Base-by-base conservation (phyloP, 208 protist species). In the Polymyxa betae region DNA sequence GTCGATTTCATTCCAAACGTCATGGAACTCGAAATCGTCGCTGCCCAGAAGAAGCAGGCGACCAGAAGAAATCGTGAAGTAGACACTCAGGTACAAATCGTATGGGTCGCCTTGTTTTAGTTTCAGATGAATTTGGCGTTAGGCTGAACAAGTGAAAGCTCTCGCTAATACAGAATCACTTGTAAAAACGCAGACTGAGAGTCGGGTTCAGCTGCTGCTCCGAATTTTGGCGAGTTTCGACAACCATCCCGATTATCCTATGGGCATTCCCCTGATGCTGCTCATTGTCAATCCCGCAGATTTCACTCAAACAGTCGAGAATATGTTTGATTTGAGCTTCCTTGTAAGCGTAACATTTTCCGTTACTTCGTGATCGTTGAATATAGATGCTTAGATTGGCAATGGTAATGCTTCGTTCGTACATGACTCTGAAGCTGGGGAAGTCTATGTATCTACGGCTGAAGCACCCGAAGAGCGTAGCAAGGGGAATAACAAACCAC, bases 301-400 rank as follows among this genome's bases (percentile, higher is more conserved):
- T 35, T 82, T 82, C n/a, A n/a, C 12, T 20, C 72, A 82, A n/a
- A 82, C 72, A 45, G n/a, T 82, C n/a, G 72, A 82, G n/a, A 82
- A 82, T 43, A 5, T 82, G 72, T 82, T 82, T n/a, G 72, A 82
- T n/a, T n/a, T 82, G 5, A 45, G 35, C 35, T 82, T 82, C n/a
- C 72, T 82, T 5, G 72, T 82, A 20, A 5, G 54, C 54, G n/a
- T n/a, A 24, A 24, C 24, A 60, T 5, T 60, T 60, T 60, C 12
- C 24, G 5, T 60, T 5, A 5, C 5, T 29, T 60, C 24, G 49
- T 60, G 24, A 60, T 60, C 49, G 12, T 60, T 60, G 12, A 60
- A 29, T 60, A 60, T 60, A 29, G 12, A 5, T 24, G 24, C 24
- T 60, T 60, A 60, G 49, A 24, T 60, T 60, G 49, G 49, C 5